These are phyloP conservation scores for Phytophthora kernoviae DNA, from an alignment of 352 stramenopile species.

Conservation along the genomic window DNA sequence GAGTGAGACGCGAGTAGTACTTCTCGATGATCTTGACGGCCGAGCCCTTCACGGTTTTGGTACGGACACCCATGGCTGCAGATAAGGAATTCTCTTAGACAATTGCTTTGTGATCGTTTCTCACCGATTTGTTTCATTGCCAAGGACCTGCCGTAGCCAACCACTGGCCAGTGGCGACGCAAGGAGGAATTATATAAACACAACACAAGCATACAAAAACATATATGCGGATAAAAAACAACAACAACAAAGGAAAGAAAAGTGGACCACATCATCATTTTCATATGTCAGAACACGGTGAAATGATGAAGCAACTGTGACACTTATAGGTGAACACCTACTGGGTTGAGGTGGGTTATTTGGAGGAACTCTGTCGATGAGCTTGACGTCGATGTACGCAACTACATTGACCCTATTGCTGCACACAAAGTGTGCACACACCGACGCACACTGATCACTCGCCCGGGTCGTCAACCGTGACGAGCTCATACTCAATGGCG, in stretches of 20 bases:
- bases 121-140: no score
- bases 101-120: constrained; percentile 46
- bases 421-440: no score
- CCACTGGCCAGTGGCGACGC: constrained; percentile 4
- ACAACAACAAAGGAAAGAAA: constrained; percentile 1
- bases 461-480: constrained; percentile 70
- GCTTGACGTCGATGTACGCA: constrained; percentile 28
- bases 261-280: constrained; percentile 16
- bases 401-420: constrained; percentile 33
- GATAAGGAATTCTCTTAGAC: constrained; percentile 39
- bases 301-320: background rate
- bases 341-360: constrained; percentile 9
- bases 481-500: constrained; percentile 82
- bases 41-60: constrained; percentile 99
- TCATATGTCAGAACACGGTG: constrained; percentile 20
- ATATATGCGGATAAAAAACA: constrained; percentile 21
- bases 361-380: constrained; percentile 18
- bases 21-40: constrained; percentile 99
- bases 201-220: constrained; percentile 13
- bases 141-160: constrained; percentile 2
- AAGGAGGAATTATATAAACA: constrained; percentile 3
- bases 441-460: constrained; percentile 32
- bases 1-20: constrained; percentile 99
- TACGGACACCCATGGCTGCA: constrained; percentile 97
- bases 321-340: constrained; percentile 14